Evolutionary conservation across 1,139 yeast species (phyloP).

Genomic region (Suhomyces bolitotheri): DNA sequence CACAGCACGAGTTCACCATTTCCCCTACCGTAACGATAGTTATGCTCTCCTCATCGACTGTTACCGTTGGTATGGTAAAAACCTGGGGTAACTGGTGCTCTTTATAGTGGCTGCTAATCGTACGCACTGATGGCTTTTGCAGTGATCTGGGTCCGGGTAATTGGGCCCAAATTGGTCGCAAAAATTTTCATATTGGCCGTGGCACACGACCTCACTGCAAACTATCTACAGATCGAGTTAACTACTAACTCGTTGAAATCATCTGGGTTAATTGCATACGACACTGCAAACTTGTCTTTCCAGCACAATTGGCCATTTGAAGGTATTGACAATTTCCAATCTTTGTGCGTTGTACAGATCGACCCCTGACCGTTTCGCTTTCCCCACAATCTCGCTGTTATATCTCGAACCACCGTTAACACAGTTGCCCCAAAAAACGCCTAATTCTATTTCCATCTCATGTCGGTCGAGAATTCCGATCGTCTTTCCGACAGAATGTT

Average conservation of each 20-base stretch:
- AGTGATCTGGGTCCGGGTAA: conserved; percentile 14
- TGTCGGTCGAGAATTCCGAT: background rate
- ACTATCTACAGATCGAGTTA: background rate
- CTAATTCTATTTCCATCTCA: background rate
- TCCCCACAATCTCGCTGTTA: too few relatives aligned
- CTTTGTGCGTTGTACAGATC: too few relatives aligned
- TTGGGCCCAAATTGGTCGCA: conserved; percentile 11
- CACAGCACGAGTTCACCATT: conserved; percentile 2
- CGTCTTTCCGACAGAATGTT: background rate
- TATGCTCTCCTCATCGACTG: conserved; percentile 65
- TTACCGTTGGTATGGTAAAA: conserved; percentile 52
- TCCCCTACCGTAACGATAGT: conserved; percentile 47
- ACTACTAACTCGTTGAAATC: background rate
- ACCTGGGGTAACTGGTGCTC: background rate
- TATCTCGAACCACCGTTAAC: too few relatives aligned
- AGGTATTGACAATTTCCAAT: too few relatives aligned
- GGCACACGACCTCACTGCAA: conserved; percentile 8
- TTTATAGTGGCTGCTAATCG: background rate
- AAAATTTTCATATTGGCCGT: conserved; percentile 13
- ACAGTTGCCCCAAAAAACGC: background rate
- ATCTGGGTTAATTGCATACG: background rate
- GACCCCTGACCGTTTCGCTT: too few relatives aligned
- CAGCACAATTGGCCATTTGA: background rate
- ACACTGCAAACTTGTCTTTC: background rate
- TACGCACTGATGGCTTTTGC: too few relatives aligned